A percentile compares a stretch with the other conserved stretches of the same genome.
Conservation (phyloP, 768 basidiomycete species). For the Phylloporus sp. region DNA sequence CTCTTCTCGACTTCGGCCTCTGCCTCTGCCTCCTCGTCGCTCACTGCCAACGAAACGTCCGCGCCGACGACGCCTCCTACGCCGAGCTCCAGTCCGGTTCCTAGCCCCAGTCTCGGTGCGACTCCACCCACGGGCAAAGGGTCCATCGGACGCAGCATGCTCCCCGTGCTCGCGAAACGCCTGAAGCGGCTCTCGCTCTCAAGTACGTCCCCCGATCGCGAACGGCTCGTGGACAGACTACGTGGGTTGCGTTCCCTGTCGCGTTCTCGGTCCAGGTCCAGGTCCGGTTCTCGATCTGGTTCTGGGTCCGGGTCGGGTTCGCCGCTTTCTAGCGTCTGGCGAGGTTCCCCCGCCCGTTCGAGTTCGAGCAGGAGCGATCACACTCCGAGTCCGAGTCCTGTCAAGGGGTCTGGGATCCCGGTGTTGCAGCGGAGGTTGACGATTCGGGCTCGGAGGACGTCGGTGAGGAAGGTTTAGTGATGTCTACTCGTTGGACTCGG, state of each 20-base stretch:
- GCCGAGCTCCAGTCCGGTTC: constrained; percentile 9
- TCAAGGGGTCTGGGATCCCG: constrained; percentile 26
- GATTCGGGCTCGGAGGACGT: constrained; percentile 19
- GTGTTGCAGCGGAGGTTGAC: constrained; percentile 27
- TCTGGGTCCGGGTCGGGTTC: not conserved
- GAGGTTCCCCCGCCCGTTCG: constrained; percentile 16
- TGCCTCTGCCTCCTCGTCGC: constrained; percentile 15
- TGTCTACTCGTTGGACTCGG: not conserved
- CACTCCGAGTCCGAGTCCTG: constrained; percentile 17
- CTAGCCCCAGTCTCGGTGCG: not conserved
- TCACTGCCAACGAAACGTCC: constrained; percentile 17
- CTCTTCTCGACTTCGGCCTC: constrained; percentile 25
- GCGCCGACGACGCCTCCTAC: constrained; percentile 28
- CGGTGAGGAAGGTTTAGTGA: constrained; percentile 17
- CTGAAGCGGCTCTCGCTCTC: constrained; percentile 23
- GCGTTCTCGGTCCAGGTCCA: not conserved
- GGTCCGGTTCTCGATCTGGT: not conserved
- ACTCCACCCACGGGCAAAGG: constrained; percentile 4
- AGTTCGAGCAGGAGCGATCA: constrained; percentile 15
- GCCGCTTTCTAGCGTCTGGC: constrained; percentile 8
- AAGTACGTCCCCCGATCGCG: constrained; percentile 18
- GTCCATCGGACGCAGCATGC: constrained; percentile 26
- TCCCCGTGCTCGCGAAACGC: constrained; percentile 26
- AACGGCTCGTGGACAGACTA: constrained; percentile 19
- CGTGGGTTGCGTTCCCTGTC: constrained; percentile 22